phyloP scores from a whole-genome alignment of 352 stramenopile genomes.

The Phytophthora sojae region DNA sequence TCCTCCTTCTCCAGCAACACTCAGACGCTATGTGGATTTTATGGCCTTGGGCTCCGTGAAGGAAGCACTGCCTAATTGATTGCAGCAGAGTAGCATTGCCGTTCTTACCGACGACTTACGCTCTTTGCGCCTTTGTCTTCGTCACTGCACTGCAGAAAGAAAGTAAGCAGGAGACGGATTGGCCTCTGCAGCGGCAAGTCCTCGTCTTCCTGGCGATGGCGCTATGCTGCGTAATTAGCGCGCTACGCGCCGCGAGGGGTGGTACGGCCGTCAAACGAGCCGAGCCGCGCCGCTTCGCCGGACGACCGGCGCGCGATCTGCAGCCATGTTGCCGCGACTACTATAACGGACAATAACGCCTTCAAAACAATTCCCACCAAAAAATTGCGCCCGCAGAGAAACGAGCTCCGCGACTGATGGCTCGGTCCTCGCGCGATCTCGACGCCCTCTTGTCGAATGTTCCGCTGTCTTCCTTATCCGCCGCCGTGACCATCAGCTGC shows the following conservation, averaged over 20 bases:
- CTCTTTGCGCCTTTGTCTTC: too few species aligned
- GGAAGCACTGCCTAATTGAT: neutral
- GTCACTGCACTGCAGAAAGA: too few species aligned
- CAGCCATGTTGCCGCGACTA: slow-evolving; percentile 33
- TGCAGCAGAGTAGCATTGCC: neutral
- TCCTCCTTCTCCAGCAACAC: neutral
- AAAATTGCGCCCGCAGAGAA: slow-evolving; percentile 23
- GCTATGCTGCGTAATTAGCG: neutral
- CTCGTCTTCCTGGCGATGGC: slow-evolving; percentile 7
- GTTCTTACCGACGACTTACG: neutral
- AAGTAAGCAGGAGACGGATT: neutral
- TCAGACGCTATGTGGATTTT: neutral
- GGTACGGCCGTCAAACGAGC: slow-evolving; percentile 29
- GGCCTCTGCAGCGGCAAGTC: neutral
- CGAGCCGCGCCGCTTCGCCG: slow-evolving; percentile 19
- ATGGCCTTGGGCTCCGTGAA: neutral
- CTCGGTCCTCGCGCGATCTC: slow-evolving; percentile 17
- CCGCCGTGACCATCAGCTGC: slow-evolving; percentile 1
- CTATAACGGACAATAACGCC: slow-evolving; percentile 13
- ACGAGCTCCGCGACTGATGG: neutral
- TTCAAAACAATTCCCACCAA: slow-evolving; percentile 25
- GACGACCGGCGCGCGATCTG: slow-evolving; percentile 31
- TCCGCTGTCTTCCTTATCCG: slow-evolving; percentile 23
- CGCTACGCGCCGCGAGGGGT: slow-evolving; percentile 4
- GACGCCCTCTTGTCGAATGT: slow-evolving; percentile 27